A percentile compares a stretch with the other conserved stretches of the same genome.
Conservation (phyloP, 2,329 filamentous ascomycete genomes). For the Xylariaceae sp. region DNA sequence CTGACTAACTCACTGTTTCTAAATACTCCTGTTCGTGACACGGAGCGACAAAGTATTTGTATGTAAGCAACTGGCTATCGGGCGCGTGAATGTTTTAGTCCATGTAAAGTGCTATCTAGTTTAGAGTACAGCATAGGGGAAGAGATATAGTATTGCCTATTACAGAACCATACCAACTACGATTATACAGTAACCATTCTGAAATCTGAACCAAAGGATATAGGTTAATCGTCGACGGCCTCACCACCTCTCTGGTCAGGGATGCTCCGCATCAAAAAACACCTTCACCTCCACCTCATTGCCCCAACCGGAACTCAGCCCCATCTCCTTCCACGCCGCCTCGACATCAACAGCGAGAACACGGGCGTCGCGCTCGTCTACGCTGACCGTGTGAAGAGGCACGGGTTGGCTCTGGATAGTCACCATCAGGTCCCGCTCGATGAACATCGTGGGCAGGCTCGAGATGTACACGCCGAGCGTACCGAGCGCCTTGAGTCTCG, state of each 20-base stretch:
- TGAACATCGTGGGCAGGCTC: conserved; percentile 52
- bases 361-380: conserved; percentile 45
- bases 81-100: too few relatives aligned
- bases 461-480: conserved; percentile 68
- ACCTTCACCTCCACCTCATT: conserved; percentile 73
- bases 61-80: too few relatives aligned
- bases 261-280: conserved; percentile 41
- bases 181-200: not conserved
- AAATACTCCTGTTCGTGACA: too few relatives aligned
- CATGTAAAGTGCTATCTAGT: too few relatives aligned
- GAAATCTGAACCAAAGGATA: not conserved
- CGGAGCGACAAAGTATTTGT: too few relatives aligned
- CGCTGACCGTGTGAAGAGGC: conserved; percentile 58
- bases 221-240: not conserved
- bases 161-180: too few relatives aligned
- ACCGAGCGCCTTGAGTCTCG: conserved; percentile 33
- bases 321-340: conserved; percentile 71
- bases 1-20: too few relatives aligned
- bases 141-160: too few relatives aligned
- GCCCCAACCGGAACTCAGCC: conserved; percentile 65
- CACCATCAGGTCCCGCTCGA: conserved; percentile 64
- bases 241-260: conserved; percentile 9
- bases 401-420: conserved; percentile 68
- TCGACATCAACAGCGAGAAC: conserved; percentile 75
- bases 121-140: too few relatives aligned